Evolutionary conservation across 495 filamentous ascomycete species (phyloP), one percentile per base, ranked within the genome.

Genomic region (Viridothelium virens): DNA sequence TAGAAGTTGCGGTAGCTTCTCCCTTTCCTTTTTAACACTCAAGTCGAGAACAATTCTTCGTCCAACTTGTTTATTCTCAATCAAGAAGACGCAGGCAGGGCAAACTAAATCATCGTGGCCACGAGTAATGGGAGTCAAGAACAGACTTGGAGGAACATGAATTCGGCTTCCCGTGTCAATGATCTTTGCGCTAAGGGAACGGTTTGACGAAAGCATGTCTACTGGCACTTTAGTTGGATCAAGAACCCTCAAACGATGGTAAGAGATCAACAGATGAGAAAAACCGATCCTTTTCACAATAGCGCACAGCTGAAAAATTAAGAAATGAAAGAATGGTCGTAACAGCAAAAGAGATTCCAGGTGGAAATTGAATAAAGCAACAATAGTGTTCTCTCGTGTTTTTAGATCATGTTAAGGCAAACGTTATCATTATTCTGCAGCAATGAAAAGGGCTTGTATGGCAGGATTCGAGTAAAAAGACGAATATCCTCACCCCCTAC

Each of bases 51-150:
- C 31, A 5, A 59, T 14, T 36, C 36, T 59, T 59, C 53, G 18
- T 36, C 53, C 53, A 0, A 7, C 1, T 31, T 7, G 5, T 2
- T 36, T 1, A 36, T 59, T 59, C 14, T 36, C 53, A 14, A 59
- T 59, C 7, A 59, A 9, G 53, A 59, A 59, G 18, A 18, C 36
- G 14, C 1, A 59, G 53, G 75, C 70, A 0, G 84, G 84, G 38
- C 75, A 39, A 63, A 69, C 63, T 62, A 86, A 65, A 38, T 74
- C 70, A 1, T 77, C 56, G 18, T 69, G 62, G 12, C 70, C 70
- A 36, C 36, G 31, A 34, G 36, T 36, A 10, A 7, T 9, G 31
- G 53, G 53, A 59, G 5, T 5, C n/a, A 53, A 37, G 67, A 71
- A 34, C 67, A 61, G 31, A 65, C 68, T 39, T 66, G 65, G 7